Conservation (phyloP, 805 yeast genomes). For the Komagataella kurtzmanii region DNA sequence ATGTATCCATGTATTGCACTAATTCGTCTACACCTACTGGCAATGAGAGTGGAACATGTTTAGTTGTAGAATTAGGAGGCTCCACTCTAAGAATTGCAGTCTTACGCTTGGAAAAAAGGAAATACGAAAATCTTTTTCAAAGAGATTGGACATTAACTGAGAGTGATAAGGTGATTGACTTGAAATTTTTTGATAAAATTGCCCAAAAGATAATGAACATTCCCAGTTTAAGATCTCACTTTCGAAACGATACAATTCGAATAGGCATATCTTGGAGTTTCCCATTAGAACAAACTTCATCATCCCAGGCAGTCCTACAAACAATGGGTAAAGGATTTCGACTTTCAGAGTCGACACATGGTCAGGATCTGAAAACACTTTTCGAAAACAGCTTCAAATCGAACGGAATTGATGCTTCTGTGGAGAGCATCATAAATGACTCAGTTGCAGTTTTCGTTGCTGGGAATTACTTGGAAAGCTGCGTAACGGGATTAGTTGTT, state of each 20-base stretch:
- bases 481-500: constrained; percentile 40
- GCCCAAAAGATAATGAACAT: constrained; percentile 20
- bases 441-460: constrained; percentile 54
- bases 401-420: constrained; percentile 17
- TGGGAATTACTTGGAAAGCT: constrained; percentile 21
- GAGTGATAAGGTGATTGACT: constrained; percentile 23
- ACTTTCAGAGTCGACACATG: constrained; percentile 26
- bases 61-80: constrained; percentile 45
- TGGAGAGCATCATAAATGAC: constrained; percentile 43
- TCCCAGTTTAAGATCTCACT: constrained; percentile 5
- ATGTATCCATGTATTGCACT: constrained; percentile 6
- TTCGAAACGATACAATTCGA: constrained; percentile 11
- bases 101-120: constrained; percentile 8
- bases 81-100: constrained; percentile 30
- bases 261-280: constrained; percentile 47
- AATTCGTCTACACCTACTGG: constrained; percentile 6
- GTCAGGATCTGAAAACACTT: constrained; percentile 25
- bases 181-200: constrained; percentile 28
- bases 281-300: constrained; percentile 28
- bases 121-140: constrained; percentile 7
- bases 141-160: constrained; percentile 23
- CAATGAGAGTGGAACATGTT: constrained; percentile 13
- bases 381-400: constrained; percentile 20
- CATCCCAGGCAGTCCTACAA: constrained; percentile 30
- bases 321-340: constrained; percentile 52